phyloP scores from a whole-genome alignment of 805 yeast species.

The Cyberlindnera nakhonratchasimensis region DNA sequence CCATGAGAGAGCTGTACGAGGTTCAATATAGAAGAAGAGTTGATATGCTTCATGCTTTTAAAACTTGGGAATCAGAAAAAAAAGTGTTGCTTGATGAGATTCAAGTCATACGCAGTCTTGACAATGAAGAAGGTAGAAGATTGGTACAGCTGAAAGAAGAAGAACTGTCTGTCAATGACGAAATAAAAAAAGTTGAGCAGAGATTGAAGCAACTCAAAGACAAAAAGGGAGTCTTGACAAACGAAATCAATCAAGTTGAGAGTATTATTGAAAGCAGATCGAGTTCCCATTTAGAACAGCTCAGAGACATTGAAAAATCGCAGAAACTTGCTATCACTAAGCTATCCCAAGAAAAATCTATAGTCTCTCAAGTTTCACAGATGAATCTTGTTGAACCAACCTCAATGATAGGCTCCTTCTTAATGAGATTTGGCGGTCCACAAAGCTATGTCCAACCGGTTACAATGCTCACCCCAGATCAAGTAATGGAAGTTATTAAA shows the following conservation, averaged over 20 bases:
- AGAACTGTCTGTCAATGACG: constrained; percentile 32
- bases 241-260: constrained; percentile 42
- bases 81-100: constrained; percentile 32
- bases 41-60: constrained; percentile 29
- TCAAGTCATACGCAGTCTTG: constrained; percentile 36
- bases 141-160: constrained; percentile 34
- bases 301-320: constrained; percentile 36
- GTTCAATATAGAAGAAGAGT: constrained; percentile 31
- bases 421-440: constrained; percentile 16
- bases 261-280: constrained; percentile 47
- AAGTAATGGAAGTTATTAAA: constrained; percentile 19
- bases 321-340: constrained; percentile 35
- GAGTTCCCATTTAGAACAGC: constrained; percentile 39
- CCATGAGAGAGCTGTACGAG: constrained; percentile 40
- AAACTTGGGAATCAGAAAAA: constrained; percentile 39
- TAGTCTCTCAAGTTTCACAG: constrained; percentile 4
- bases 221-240: constrained; percentile 31
- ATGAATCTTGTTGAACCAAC: background rate
- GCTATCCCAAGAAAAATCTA: constrained; percentile 30
- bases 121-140: constrained; percentile 39
- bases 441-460: constrained; percentile 10
- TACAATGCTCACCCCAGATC: constrained; percentile 5
- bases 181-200: constrained; percentile 35
- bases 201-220: constrained; percentile 32
- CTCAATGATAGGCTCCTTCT: constrained; percentile 17